Base-by-base conservation (phyloP, 1,284 basidiomycete species). In the Leccinum ponderosum region DNA sequence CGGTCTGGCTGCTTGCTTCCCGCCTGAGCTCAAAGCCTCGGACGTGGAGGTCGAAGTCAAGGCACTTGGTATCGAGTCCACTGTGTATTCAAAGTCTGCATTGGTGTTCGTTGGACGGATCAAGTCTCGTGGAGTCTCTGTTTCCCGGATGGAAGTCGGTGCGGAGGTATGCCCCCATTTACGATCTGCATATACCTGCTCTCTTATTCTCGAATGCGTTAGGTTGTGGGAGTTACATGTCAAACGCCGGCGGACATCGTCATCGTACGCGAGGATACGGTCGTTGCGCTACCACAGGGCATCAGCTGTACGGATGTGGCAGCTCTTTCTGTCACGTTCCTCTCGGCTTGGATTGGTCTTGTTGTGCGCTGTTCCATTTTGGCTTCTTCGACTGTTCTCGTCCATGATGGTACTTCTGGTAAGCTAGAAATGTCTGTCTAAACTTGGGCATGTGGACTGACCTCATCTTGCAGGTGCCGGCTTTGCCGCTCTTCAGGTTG, bases 401-500 rank as follows among this genome's bases (percentile, higher is more conserved):
- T 74, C n/a, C 71, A 74, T 20, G 68, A 73, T 53, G 71, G 64
- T 12, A 37, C 62, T 33, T 72, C 71, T 57, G 64, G 70, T 74
- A 53, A 33, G 8, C 6, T 14, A 27, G 3, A 25, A n/a, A 25
- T 52, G 3, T 29, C 25, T 11, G 4, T 35, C 25, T 20, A 11
- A 20, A 27, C 14, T 12, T 52, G 17, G 11, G 44, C 9, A 52
- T 9, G 1, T 42, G 27, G 44, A 8, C 64, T 71, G 14, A 69
- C 31, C 25, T 47, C 11, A 4, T 12, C 53, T 53, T 27, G 27
- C 37, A 70, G 70, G 59, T 47, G 58, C 58, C 51, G 66, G 69
- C 2, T 69, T 37, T 1, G 63, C 66, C 15, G 68, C 67, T 29
- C 22, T 70, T 29, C 69, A 69, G 27, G 33, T 73, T 25, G 61